Conservation (phyloP, 257 asterid species). For the Ligustrum vulgare region DNA sequence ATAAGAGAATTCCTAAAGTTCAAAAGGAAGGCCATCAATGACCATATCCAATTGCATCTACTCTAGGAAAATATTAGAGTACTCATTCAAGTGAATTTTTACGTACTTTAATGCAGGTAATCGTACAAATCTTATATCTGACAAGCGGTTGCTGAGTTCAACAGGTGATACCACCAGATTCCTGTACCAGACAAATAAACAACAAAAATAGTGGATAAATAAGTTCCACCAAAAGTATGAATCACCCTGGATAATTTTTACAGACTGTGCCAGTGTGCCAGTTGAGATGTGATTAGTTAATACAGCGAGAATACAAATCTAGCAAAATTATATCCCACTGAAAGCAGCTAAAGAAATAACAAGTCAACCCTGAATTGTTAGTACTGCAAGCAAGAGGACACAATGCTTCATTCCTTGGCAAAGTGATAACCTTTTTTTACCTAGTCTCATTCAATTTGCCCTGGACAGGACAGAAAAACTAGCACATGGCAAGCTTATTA, state of each 20-base stretch:
- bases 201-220: neutral
- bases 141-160: constrained; percentile 82
- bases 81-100: neutral
- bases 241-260: neutral
- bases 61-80: neutral
- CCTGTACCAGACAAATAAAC: constrained; percentile 42
- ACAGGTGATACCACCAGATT: constrained; percentile 60
- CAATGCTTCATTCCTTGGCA: neutral
- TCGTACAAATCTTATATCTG: constrained; percentile 83
- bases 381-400: neutral
- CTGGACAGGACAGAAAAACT: neutral
- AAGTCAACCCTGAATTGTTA: neutral
- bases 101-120: constrained; percentile 79
- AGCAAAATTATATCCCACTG: constrained; percentile 9
- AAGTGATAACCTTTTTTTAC: neutral
- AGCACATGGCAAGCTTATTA: neutral
- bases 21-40: constrained; percentile 19
- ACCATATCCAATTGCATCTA: neutral
- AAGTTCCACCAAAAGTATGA: neutral
- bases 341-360: neutral
- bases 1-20: constrained; percentile 51
- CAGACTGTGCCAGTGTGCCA: neutral
- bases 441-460: neutral
- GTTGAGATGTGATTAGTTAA: neutral
- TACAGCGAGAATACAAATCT: neutral